Evolutionary conservation across 257 asterid species (phyloP).

Genomic region (Eustoma russellianum): DNA sequence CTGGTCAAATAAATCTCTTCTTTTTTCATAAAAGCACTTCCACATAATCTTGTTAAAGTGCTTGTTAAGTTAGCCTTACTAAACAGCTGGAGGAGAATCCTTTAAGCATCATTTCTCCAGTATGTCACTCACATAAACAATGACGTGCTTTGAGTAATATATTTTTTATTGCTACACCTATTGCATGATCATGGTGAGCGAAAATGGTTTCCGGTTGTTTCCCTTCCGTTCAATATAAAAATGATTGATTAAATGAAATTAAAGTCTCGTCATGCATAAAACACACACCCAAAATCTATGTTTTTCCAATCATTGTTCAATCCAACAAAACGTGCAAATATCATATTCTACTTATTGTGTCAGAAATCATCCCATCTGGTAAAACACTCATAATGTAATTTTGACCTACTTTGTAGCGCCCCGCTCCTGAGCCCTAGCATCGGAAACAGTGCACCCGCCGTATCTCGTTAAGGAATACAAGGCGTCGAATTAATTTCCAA

Average conservation of each 20-base stretch:
- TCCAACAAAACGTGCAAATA: constrained; percentile 5
- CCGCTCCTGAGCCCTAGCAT: no score
- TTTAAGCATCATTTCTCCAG: not conserved
- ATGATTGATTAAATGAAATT: not conserved
- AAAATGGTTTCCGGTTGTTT: constrained; percentile 3
- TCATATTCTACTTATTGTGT: constrained; percentile 6
- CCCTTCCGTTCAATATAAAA: constrained; percentile 6
- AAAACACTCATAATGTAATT: constrained; percentile 4
- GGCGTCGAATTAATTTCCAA: no score
- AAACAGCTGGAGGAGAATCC: constrained; percentile 2
- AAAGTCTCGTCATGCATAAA: not conserved
- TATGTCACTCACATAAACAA: no score
- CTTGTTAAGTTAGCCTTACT: not conserved
- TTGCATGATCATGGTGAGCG: constrained; percentile 8
- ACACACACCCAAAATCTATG: not conserved
- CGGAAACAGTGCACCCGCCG: no score
- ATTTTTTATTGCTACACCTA: not conserved
- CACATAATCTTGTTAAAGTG: not conserved
- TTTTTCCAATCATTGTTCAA: constrained; percentile 7
- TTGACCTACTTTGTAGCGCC: not conserved
- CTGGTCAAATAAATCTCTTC: not conserved
- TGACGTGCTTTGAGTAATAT: not conserved
- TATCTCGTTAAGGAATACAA: no score
- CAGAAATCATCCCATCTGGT: constrained; percentile 8
- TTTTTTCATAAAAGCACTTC: not conserved